Evolutionary conservation across 2,329 filamentous ascomycete genomes (phyloP).

Genomic region (Dactylellina leptospora): DNA sequence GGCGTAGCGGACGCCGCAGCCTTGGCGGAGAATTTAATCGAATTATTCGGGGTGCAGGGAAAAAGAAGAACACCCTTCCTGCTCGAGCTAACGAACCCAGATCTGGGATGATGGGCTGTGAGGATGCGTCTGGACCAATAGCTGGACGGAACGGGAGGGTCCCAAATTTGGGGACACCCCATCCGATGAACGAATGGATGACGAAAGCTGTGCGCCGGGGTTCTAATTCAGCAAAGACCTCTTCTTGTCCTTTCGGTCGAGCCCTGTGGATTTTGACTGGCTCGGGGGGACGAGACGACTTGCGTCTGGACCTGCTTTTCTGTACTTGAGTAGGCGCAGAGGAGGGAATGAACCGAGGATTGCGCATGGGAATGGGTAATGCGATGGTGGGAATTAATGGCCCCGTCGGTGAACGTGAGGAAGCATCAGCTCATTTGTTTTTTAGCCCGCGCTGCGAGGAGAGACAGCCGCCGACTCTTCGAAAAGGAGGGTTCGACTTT

Average conservation of each 20-base stretch:
- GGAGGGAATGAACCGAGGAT: too few relatives aligned
- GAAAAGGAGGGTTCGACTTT: conserved; percentile 7
- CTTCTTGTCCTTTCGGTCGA: too few relatives aligned
- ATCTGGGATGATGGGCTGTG: conserved; percentile 16
- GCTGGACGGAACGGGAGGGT: conserved; percentile 2
- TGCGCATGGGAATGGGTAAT: too few relatives aligned
- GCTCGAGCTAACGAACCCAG: conserved; percentile 7
- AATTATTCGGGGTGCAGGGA: too few relatives aligned
- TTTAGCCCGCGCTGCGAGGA: neutral
- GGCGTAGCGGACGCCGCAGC: too few relatives aligned
- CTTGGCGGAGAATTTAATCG: too few relatives aligned
- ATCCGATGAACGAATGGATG: conserved; percentile 40
- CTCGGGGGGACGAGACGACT: too few relatives aligned
- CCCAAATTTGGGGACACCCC: conserved; percentile 32
- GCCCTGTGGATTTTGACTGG: too few relatives aligned
- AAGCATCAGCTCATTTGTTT: neutral
- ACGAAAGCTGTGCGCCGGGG: conserved; percentile 37
- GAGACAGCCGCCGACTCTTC: neutral
- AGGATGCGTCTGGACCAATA: conserved; percentile 20
- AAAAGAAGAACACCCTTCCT: neutral
- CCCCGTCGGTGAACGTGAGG: conserved; percentile 2
- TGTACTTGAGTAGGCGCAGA: neutral
- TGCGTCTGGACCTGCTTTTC: conserved; percentile 14
- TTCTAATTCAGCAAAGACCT: too few relatives aligned
- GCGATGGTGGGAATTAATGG: too few relatives aligned